Conservation (phyloP, 768 basidiomycete genomes). For the Leucocoprinus leucothites region DNA sequence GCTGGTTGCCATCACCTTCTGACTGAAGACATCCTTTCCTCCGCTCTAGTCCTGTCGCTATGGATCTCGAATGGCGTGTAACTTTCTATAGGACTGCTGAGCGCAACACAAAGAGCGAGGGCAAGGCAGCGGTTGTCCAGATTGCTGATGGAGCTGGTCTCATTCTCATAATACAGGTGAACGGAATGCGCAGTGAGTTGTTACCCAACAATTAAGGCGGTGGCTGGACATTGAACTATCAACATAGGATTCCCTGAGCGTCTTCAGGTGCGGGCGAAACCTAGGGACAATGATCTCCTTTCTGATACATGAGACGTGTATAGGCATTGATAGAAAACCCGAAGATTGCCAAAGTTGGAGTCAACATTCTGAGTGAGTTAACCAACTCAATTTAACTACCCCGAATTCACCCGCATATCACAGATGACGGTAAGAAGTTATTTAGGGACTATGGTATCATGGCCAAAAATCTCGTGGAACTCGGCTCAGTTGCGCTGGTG, state of each 20-base stretch:
- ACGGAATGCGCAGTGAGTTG: conserved; percentile 26
- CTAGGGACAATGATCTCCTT: neutral
- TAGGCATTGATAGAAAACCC: conserved; percentile 30
- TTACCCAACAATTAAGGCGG: neutral
- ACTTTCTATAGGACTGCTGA: conserved; percentile 11
- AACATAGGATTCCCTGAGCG: conserved; percentile 26
- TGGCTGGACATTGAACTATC: neutral
- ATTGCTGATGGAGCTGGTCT: conserved; percentile 26
- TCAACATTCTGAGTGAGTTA: conserved; percentile 29
- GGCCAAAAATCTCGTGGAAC: conserved; percentile 31
- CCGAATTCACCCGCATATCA: neutral
- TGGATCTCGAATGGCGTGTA: conserved; percentile 33
- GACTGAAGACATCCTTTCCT: too few relatives aligned
- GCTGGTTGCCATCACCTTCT: too few relatives aligned
- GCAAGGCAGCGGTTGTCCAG: conserved; percentile 29
- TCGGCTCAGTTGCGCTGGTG: conserved; percentile 27
- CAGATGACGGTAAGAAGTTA: conserved; percentile 37
- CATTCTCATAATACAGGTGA: conserved; percentile 30
- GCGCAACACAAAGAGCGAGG: conserved; percentile 12
- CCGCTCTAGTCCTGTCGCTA: conserved; percentile 25
- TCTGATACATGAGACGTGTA: neutral
- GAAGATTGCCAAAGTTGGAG: conserved; percentile 27
- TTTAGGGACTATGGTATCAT: conserved; percentile 37
- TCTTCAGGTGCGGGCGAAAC: conserved; percentile 18
- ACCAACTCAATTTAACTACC: neutral